A percentile compares a stretch with the other conserved stretches of the same genome.
Evolutionary conservation across 2,329 filamentous ascomycete species (phyloP).

Genomic region (Acephala macrosclerotiorum): DNA sequence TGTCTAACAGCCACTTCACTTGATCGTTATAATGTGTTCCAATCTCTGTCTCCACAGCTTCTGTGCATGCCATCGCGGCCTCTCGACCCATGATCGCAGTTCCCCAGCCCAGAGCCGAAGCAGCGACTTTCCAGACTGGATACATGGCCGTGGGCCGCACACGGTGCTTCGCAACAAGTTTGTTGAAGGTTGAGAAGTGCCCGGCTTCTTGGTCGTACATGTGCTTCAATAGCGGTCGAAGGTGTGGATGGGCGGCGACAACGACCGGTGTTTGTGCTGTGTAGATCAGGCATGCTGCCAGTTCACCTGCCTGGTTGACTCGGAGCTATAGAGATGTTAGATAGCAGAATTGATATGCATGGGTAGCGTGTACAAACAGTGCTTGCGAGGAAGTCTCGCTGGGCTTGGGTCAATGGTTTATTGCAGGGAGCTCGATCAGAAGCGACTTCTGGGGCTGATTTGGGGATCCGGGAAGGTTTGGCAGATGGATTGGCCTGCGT

Average conservation of each 20-base stretch:
- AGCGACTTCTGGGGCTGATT: constrained; percentile 42
- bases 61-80: constrained; percentile 97
- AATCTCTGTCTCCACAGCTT: constrained; percentile 98
- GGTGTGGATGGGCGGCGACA: constrained; percentile 80
- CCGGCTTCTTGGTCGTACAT: constrained; percentile 97
- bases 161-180: constrained; percentile 82
- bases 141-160: constrained; percentile 93
- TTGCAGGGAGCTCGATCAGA: constrained; percentile 28
- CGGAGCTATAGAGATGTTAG: constrained; percentile 64
- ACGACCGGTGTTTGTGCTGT: constrained; percentile 86
- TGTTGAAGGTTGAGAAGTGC: constrained; percentile 87
- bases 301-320: constrained; percentile 96
- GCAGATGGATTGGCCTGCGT: constrained; percentile 28
- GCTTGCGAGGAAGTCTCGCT: constrained; percentile 77
- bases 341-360: constrained; percentile 14
- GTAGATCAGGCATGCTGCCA: constrained; percentile 97
- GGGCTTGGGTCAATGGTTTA: constrained; percentile 68
- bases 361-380: constrained; percentile 59
- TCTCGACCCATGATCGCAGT: constrained; percentile 90
- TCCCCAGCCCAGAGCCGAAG: constrained; percentile 84
- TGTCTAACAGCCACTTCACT: constrained; percentile 81
- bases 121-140: constrained; percentile 84
- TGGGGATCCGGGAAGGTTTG: constrained; percentile 38
- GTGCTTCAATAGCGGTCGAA: constrained; percentile 91
- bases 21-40: constrained; percentile 95